Conservation (phyloP, 192 early-diverging fungal genomes). For the Chytriomyces sp. region DNA sequence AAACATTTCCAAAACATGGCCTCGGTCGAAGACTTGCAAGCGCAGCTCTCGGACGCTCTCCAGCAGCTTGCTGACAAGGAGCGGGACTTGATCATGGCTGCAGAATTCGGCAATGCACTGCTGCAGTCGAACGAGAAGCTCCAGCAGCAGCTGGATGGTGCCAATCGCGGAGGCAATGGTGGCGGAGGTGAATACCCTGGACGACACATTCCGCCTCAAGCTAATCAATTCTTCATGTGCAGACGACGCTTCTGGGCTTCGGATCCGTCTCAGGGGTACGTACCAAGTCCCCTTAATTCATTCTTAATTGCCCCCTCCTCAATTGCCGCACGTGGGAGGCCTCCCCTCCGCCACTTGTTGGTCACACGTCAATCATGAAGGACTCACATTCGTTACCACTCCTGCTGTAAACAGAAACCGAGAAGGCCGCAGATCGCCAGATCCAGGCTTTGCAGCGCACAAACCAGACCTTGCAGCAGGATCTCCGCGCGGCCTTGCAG, state of each 20-base stretch:
- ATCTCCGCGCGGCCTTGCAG: not conserved
- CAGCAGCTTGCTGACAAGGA: conserved; percentile 12
- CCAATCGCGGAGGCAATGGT: not conserved
- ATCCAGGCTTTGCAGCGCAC: conserved; percentile 1
- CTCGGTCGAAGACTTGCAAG: not conserved
- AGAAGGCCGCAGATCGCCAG: conserved; percentile 24
- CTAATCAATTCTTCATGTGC: not conserved
- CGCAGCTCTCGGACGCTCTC: not conserved
- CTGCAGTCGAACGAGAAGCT: conserved; percentile 7
- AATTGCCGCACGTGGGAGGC: too few species aligned
- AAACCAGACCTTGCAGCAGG: conserved; percentile 7
- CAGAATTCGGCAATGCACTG: conserved; percentile 16
- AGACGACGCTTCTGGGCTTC: not conserved
- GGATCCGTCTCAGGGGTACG: not conserved
- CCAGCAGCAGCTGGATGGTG: conserved; percentile 3
- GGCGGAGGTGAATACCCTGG: not conserved
- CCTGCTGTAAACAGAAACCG: conserved; percentile 18
- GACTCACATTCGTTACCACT: not conserved
- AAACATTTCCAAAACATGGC: not conserved
- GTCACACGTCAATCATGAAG: not conserved
- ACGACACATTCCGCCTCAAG: not conserved
- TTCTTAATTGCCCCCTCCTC: not conserved
- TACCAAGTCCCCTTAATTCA: not conserved
- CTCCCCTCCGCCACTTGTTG: too few species aligned
- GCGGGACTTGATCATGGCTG: conserved; percentile 21